Percentiles rank a stretch among this genome's conserved stretches.
These are phyloP conservation scores for Tetraselmis chui DNA, from an alignment of 139 green algal species.

Conservation along the genomic window DNA sequence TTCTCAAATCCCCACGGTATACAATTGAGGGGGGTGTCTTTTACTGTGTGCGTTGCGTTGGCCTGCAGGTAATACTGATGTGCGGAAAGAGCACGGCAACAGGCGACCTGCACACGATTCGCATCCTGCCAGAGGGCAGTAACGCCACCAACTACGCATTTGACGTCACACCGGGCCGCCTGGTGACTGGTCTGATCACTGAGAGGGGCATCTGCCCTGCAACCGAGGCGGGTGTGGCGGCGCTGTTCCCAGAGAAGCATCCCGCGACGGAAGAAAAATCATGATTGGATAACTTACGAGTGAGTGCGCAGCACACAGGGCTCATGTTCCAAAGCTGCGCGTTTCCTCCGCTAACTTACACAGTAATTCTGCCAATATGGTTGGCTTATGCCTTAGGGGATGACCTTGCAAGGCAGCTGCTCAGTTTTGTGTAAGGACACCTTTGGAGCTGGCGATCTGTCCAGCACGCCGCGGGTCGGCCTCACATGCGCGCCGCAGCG, in stretches of 20 bases:
- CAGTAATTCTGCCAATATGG: too few relatives aligned
- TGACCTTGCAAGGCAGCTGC: too few relatives aligned
- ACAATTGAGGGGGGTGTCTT: too few relatives aligned
- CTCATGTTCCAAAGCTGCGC: too few relatives aligned
- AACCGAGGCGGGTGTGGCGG: not conserved
- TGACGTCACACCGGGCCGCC: not conserved
- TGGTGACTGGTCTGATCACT: not conserved
- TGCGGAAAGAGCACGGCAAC: not conserved
- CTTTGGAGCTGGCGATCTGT: constrained; percentile 80
- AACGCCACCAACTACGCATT: not conserved
- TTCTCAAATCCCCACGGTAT: too few relatives aligned
- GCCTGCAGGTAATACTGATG: not conserved
- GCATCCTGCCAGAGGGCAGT: not conserved
- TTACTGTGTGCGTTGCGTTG: not conserved
- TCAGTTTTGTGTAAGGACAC: constrained; percentile 86
- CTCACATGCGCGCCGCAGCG: constrained; percentile 82
- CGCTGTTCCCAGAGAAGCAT: not conserved
- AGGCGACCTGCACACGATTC: not conserved
- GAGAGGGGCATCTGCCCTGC: not conserved
- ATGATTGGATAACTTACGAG: too few relatives aligned
- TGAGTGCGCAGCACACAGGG: too few relatives aligned
- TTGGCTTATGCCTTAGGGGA: too few relatives aligned
- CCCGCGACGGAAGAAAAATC: too few relatives aligned
- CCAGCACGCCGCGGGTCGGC: constrained; percentile 71
- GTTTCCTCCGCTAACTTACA: too few relatives aligned